phyloP scores from a whole-genome alignment of 768 basidiomycete genomes.

The Ramaria sp. region DNA sequence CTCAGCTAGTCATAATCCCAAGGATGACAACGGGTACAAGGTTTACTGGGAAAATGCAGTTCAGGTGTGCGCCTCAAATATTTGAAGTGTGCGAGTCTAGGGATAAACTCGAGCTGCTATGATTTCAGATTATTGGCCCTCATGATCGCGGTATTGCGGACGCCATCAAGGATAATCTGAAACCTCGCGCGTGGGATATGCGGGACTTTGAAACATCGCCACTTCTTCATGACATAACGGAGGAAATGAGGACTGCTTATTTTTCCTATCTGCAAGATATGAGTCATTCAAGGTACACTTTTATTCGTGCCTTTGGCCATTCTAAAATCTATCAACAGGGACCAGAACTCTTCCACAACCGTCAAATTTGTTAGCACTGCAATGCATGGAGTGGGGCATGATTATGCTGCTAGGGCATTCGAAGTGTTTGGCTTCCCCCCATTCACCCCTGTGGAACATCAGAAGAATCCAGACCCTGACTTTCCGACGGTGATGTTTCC shows the following conservation, averaged over 20 bases:
- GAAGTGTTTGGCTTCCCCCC: conserved; percentile 45
- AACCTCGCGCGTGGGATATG: conserved; percentile 36
- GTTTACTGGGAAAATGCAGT: conserved; percentile 88
- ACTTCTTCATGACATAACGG: conserved; percentile 45
- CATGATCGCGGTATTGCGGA: conserved; percentile 71
- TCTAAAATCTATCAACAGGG: conserved; percentile 14
- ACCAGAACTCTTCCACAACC: conserved; percentile 26
- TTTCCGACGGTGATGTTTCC: conserved; percentile 82
- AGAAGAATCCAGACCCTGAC: conserved; percentile 68
- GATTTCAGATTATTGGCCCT: conserved; percentile 64
- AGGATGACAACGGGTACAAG: conserved; percentile 90
- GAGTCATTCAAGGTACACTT: conserved; percentile 16
- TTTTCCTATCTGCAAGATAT: conserved; percentile 31
- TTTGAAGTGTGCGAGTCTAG: not conserved
- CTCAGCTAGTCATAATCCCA: conserved; percentile 79
- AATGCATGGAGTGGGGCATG: conserved; percentile 82
- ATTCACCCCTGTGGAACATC: conserved; percentile 52
- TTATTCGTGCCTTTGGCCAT: conserved; percentile 8
- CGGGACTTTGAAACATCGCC: conserved; percentile 27
- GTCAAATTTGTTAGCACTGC: conserved; percentile 77
- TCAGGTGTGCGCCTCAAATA: conserved; percentile 36
- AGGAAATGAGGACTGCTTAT: conserved; percentile 50
- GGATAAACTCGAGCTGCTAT: conserved; percentile 9
- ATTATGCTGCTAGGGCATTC: conserved; percentile 49
- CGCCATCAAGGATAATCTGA: conserved; percentile 50